Conservation (phyloP, 768 basidiomycete species). For the Trametes cinnabarina region DNA sequence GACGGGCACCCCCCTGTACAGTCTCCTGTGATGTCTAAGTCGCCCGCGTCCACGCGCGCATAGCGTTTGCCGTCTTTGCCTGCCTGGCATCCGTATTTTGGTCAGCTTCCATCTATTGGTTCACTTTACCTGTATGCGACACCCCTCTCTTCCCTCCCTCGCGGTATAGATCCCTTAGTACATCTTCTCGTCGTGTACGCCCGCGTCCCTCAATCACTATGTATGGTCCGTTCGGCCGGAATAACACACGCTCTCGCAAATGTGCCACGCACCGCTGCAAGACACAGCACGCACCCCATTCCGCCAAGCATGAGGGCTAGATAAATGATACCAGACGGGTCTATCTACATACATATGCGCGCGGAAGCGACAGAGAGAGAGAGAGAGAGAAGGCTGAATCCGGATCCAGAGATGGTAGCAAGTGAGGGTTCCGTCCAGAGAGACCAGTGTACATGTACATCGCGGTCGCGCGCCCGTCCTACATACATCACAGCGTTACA, state of each 20-base stretch:
- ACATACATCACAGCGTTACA: too few relatives aligned
- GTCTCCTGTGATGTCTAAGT: background rate
- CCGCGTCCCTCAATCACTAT: background rate
- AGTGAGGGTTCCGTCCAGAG: too few relatives aligned
- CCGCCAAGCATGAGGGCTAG: too few relatives aligned
- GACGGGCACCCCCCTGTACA: constrained; percentile 9
- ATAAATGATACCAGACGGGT: background rate
- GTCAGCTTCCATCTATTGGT: constrained; percentile 1
- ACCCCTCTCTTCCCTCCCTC: background rate
- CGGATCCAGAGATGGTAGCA: background rate
- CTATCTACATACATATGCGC: constrained; percentile 16
- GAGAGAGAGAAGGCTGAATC: background rate
- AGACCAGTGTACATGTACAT: too few relatives aligned
- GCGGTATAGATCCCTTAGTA: background rate
- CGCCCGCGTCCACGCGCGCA: background rate
- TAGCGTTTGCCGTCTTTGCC: background rate
- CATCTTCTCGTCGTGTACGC: background rate
- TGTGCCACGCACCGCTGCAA: too few relatives aligned
- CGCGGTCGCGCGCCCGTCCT: too few relatives aligned
- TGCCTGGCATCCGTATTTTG: too few relatives aligned
- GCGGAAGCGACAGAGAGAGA: background rate
- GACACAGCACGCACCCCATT: too few relatives aligned
- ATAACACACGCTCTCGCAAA: background rate
- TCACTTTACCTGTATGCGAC: constrained; percentile 8
- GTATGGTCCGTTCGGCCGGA: background rate